phyloP scores from a whole-genome alignment of 2,329 filamentous ascomycete species.

The Ophiostoma sp. region DNA sequence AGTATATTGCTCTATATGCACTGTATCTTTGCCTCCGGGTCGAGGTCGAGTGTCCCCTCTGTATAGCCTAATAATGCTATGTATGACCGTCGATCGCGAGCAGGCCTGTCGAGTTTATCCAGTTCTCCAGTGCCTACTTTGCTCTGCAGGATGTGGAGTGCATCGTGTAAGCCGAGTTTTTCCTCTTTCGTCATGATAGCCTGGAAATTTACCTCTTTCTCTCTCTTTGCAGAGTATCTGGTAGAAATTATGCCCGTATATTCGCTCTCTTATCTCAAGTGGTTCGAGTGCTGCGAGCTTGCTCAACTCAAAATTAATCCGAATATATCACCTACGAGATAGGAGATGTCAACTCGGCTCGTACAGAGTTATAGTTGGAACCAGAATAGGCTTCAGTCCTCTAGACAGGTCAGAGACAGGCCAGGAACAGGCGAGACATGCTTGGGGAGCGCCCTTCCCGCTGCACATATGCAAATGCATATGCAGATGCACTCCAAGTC shows the following conservation, averaged over 20 bases:
- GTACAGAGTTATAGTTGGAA: no score
- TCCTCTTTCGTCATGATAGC: slow-evolving; percentile 2
- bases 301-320: no score
- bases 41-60: not conserved
- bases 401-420: not conserved
- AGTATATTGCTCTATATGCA: not conserved
- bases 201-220: not conserved
- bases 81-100: not conserved
- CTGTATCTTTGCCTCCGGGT: not conserved
- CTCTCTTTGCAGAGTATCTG: no score
- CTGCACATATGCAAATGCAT: not conserved
- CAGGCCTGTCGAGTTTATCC: not conserved
- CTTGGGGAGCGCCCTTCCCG: not conserved
- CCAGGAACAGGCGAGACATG: not conserved
- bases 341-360: no score
- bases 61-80: not conserved
- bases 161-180: slow-evolving; percentile 5
- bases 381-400: no score
- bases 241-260: not conserved
- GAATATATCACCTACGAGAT: no score
- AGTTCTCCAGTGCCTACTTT: not conserved
- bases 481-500: not conserved
- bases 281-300: no score
- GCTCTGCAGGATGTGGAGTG: not conserved
- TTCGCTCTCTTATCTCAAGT: not conserved